Conservation (phyloP, 768 basidiomycete genomes). For the Tylopilus intermedius region DNA sequence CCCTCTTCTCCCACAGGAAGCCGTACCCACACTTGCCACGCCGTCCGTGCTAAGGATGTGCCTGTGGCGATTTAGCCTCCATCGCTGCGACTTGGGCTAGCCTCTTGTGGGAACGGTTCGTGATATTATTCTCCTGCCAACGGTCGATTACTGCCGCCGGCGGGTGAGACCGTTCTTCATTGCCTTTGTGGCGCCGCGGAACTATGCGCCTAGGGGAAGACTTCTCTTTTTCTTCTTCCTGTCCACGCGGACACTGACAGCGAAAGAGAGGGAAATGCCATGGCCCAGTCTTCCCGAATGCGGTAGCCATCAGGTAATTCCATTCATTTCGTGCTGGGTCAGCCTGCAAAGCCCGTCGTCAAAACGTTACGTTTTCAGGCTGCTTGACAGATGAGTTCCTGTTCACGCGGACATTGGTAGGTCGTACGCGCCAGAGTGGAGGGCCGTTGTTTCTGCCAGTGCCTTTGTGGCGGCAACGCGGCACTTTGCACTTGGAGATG, state of each 20-base stretch:
- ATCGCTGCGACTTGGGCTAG: background rate
- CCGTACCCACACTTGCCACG: background rate
- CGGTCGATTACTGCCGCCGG: background rate
- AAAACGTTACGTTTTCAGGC: too few relatives aligned
- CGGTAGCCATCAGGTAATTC: too few relatives aligned
- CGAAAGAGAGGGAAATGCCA: too few relatives aligned
- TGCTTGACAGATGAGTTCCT: too few relatives aligned
- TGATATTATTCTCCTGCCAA: background rate
- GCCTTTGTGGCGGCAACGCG: slow-evolving; percentile 6
- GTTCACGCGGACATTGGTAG: too few relatives aligned
- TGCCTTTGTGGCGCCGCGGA: background rate
- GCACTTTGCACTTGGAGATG: slow-evolving; percentile 4
- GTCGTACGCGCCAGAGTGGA: too few relatives aligned
- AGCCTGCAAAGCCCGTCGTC: too few relatives aligned
- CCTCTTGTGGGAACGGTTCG: background rate
- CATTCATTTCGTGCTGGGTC: too few relatives aligned
- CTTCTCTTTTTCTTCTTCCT: background rate
- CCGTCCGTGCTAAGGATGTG: background rate
- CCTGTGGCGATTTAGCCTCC: background rate
- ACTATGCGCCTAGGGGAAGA: background rate
- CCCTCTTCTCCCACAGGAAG: background rate
- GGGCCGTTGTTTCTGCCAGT: background rate
- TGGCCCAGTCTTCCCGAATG: too few relatives aligned
- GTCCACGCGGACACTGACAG: too few relatives aligned
- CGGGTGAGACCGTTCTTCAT: background rate